Percentiles rank a stretch among this genome's conserved stretches.
phyloP scores from a whole-genome alignment of 345 rosid species.

The Salix koriyanagi region DNA sequence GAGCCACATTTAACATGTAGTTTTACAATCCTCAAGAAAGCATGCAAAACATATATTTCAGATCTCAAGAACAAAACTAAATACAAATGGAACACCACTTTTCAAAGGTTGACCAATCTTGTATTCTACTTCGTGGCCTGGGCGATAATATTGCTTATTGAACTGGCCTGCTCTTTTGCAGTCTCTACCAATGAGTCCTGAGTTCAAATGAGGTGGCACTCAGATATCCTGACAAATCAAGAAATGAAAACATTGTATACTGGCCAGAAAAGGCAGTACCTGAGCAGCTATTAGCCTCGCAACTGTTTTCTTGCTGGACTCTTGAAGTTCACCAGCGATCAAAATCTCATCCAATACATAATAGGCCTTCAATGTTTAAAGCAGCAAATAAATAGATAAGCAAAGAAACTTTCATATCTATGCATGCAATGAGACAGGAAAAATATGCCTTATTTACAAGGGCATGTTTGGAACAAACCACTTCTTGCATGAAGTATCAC shows the following conservation, averaged over 20 bases:
- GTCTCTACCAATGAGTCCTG: constrained; percentile 92
- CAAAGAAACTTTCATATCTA: neutral
- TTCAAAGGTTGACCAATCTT: neutral
- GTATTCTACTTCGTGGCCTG: constrained; percentile 77
- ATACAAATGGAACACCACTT: neutral
- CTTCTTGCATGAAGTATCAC: neutral
- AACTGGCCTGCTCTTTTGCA: constrained; percentile 86
- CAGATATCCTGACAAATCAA: neutral
- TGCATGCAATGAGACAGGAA: neutral
- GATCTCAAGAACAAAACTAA: constrained; percentile 1
- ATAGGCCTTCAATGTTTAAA: constrained; percentile 56
- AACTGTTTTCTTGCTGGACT: constrained; percentile 87
- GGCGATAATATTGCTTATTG: constrained; percentile 82
- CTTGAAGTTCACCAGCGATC: constrained; percentile 96
- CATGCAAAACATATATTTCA: neutral
- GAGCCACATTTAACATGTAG: neutral
- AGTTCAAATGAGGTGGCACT: neutral
- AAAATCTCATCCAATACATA: constrained; percentile 85
- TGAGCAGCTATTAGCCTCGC: constrained; percentile 84
- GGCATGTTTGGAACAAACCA: neutral
- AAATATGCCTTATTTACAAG: neutral
- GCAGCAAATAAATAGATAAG: constrained; percentile 13
- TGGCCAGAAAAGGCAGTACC: constrained; percentile 29
- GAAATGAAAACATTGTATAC: neutral
- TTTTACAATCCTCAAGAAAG: neutral